These are phyloP conservation scores for Russula sp. DNA, from an alignment of 768 basidiomycete species.

Conservation along the genomic window DNA sequence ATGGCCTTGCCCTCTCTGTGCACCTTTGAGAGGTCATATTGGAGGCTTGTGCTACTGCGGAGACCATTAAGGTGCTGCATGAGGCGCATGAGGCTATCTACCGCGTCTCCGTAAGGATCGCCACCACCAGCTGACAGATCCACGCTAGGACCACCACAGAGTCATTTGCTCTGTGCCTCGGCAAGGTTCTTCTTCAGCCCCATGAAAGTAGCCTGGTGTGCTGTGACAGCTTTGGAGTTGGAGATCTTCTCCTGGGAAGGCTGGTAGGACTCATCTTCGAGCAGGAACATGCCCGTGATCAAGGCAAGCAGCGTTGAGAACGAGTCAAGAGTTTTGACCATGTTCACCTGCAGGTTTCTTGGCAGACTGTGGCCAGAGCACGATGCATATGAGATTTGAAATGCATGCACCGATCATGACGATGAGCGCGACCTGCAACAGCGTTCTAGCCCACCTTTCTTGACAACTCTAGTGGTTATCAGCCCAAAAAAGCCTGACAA, in stretches of 20 bases:
- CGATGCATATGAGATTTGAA: conserved; percentile 79
- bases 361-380: conserved; percentile 81
- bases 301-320: conserved; percentile 81
- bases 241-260: conserved; percentile 59
- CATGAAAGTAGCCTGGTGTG: conserved; percentile 86
- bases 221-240: conserved; percentile 70
- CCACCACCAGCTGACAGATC: conserved; percentile 25
- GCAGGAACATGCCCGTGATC: conserved; percentile 78
- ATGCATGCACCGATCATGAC: conserved; percentile 67
- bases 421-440: conserved; percentile 70
- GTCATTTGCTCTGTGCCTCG: conserved; percentile 86
- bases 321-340: conserved; percentile 79
- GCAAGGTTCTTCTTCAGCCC: conserved; percentile 76
- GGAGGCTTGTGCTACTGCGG: conserved; percentile 73
- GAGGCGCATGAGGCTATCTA: conserved; percentile 78
- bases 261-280: conserved; percentile 58
- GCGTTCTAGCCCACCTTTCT: conserved; percentile 78
- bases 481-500: neutral
- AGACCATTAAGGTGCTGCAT: conserved; percentile 93
- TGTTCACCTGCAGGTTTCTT: conserved; percentile 72
- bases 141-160: conserved; percentile 29
- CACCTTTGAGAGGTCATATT: conserved; percentile 73
- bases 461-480: conserved; percentile 52
- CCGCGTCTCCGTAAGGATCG: conserved; percentile 76
- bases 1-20: conserved; percentile 38